These are phyloP conservation scores for Fusarium keratoplasticum DNA, from an alignment of 2,329 filamentous ascomycete genomes.

Conservation along the genomic window DNA sequence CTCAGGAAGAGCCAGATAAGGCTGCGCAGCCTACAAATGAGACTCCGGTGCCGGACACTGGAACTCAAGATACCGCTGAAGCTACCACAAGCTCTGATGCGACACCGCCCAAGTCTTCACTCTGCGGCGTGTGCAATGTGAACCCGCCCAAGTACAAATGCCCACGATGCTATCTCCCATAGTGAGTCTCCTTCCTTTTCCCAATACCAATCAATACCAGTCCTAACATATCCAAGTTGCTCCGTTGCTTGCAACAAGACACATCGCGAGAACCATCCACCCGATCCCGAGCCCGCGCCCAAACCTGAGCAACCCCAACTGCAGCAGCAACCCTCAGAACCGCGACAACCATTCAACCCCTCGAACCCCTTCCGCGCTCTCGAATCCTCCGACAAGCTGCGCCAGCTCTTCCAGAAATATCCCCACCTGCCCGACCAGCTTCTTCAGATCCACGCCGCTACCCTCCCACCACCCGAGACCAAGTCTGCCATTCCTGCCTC, in stretches of 20 bases:
- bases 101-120: conserved; percentile 25
- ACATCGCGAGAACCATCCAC: conserved; percentile 63
- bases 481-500: conserved; percentile 48
- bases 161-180: conserved; percentile 66
- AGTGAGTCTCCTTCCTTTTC: conserved; percentile 58
- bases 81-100: conserved; percentile 1
- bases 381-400: conserved; percentile 62
- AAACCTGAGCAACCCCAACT: conserved; percentile 25
- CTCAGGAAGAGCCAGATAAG: conserved; percentile 7
- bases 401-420: conserved; percentile 64
- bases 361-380: conserved; percentile 63
- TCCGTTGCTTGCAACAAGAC: conserved; percentile 67
- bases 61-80: not conserved
- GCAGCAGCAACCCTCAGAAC: not conserved
- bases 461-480: conserved; percentile 56
- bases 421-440: conserved; percentile 62
- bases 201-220: not conserved
- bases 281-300: conserved; percentile 50
- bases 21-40: conserved; percentile 3
- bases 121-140: conserved; percentile 65
- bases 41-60: not conserved
- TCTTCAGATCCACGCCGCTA: conserved; percentile 61
- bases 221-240: conserved; percentile 57
- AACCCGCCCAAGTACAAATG: conserved; percentile 72
- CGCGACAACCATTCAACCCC: conserved; percentile 29